Evolutionary conservation across 768 basidiomycete genomes (phyloP), one percentile per base, ranked within the genome.

Genomic region (Asterophora parasitica): DNA sequence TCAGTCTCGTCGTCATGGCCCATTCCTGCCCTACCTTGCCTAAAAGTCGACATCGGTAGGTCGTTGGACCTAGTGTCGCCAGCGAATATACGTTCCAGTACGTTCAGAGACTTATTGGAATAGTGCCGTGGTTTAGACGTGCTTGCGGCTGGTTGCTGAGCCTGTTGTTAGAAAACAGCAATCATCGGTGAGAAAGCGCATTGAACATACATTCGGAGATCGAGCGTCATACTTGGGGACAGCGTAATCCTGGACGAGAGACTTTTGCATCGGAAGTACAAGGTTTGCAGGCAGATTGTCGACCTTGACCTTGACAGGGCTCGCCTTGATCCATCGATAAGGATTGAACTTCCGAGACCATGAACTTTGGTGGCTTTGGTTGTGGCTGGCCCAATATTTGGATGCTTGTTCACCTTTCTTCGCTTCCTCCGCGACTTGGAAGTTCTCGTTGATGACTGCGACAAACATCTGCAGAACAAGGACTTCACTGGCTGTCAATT

Each of bases 391-490:
- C 69, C 77, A 81, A 61, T 82, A 86, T 39, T 81, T 76, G 5
- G 81, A 79, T 4, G 85, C 82, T 65, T 96, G 95, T 52, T 85
- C 77, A 12, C 78, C 77, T 44, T 85, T 81, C 71, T 97, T 97
- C 20, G 82, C 77, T 61, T 94, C 91, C 59, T 97, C 95, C 0
- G 92, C 92, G 4, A 96, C 82, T 17, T 84, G 76, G 58, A 98
- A 97, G 65, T 94, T 95, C 72, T 94, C 92, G 59, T 93, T 90
- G 73, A 96, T 92, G 37, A 95, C 92, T 28, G 95, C 95, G 58
- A 98, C 90, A 71, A 97, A 96, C 84, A 97, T 87, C 61, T 95
- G 92, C 41, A 95, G 64, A 7, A 95, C 75, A 58, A 95, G 90
- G 72, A 92, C 93, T 94, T 44, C 6, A 23, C 15, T 7, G 37